Evolutionary conservation across 2,329 filamentous ascomycete genomes (phyloP).

Genomic region (Claviceps paspali): DNA sequence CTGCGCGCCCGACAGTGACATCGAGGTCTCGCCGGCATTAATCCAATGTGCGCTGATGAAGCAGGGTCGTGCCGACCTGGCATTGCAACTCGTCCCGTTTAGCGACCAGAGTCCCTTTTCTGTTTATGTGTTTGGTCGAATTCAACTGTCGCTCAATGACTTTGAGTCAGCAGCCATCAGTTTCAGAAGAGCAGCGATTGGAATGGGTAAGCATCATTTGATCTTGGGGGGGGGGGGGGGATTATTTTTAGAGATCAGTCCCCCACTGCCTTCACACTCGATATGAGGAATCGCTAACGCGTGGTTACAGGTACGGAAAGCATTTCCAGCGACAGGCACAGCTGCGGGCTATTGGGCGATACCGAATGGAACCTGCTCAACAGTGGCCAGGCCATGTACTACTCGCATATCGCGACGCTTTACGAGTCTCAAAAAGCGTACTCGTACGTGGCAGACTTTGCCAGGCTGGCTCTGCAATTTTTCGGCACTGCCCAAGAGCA

Average conservation of each 20-base stretch:
- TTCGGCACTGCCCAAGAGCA: conserved; percentile 15
- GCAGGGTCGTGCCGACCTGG: conserved; percentile 43
- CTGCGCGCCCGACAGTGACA: conserved; percentile 49
- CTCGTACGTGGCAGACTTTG: conserved; percentile 73
- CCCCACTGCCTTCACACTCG: too few relatives aligned
- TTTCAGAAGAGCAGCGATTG: conserved; percentile 73
- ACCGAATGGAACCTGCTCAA: conserved; percentile 56
- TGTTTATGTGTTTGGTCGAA: conserved; percentile 73
- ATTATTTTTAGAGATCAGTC: too few relatives aligned
- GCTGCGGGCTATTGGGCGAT: conserved; percentile 55
- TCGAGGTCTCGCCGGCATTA: conserved; percentile 44
- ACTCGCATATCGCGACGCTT: conserved; percentile 68
- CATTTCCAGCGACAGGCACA: conserved; percentile 35
- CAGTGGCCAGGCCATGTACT: conserved; percentile 68
- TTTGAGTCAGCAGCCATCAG: conserved; percentile 55
- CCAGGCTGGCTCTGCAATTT: conserved; percentile 58
- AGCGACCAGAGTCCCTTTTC: conserved; percentile 43
- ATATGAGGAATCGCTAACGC: too few relatives aligned
- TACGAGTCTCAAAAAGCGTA: conserved; percentile 67
- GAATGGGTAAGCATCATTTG: conserved; percentile 49
- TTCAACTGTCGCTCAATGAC: conserved; percentile 60
- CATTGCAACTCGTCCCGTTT: conserved; percentile 41
- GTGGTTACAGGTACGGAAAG: conserved; percentile 26
- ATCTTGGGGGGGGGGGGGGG: too few relatives aligned
- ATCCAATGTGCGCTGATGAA: conserved; percentile 49